Evolutionary conservation across 2,329 filamentous ascomycete species (phyloP).

Genomic region (Helotiales sp.): DNA sequence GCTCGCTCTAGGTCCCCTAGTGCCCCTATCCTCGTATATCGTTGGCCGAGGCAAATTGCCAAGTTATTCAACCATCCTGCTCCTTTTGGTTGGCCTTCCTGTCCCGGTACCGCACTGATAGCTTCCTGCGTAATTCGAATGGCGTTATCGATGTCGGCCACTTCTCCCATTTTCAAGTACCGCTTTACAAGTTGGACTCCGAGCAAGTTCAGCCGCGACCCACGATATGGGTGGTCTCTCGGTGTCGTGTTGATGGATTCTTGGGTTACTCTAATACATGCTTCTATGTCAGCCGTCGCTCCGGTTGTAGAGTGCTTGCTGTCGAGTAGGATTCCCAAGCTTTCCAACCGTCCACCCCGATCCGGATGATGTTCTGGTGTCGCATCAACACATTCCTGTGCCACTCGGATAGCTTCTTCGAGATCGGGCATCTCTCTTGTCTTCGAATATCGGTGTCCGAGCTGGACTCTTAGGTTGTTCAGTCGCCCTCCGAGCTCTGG

Average conservation of each 20-base stretch:
- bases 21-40: neutral
- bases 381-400: conserved; percentile 18
- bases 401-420: conserved; percentile 26
- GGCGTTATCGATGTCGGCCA: neutral
- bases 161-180: neutral
- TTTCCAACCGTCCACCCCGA: neutral
- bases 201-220: neutral
- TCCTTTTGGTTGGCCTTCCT: neutral
- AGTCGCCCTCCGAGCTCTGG: neutral
- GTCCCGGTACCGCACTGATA: neutral
- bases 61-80: neutral
- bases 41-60: neutral
- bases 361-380: conserved; percentile 17
- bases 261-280: neutral
- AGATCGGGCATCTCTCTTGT: conserved; percentile 13
- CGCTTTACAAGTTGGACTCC: neutral
- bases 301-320: neutral
- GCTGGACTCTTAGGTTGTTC: neutral
- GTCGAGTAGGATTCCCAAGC: neutral
- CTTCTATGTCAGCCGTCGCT: neutral
- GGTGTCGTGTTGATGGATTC: neutral
- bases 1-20: neutral
- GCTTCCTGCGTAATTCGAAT: neutral
- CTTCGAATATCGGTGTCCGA: neutral
- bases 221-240: neutral